Evolutionary conservation across 2,329 filamentous ascomycete species (phyloP), one percentile per base, ranked within the genome.

Genomic region (Pestalotiopsis sp.): DNA sequence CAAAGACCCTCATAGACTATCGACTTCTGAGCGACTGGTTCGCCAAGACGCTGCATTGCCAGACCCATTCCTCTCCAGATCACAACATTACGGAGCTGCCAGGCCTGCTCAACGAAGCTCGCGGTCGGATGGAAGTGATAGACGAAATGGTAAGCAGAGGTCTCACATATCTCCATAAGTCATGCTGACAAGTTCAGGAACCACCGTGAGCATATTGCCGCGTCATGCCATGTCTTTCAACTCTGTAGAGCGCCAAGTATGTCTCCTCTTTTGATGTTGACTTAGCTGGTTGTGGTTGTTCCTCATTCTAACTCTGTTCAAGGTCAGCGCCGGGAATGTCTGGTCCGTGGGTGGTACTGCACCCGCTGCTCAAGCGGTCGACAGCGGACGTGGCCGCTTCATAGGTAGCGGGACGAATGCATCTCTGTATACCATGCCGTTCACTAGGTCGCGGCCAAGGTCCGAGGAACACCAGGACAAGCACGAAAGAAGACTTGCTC

Each of bases 331-430:
- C 70, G 91, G 92, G 2, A 87, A 90, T 11, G 85, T 95, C 20
- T 97, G 93, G 93, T 88, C 90, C 20, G 90, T 96, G 12, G 92
- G 93, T 31, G 92, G 92, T n/a, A 77, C 88, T 11, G 87, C 88
- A 64, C 87, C 89, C n/a, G 82, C 83, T 7, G 83, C 82, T 31
- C 81, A 84, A 17, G 86, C 86, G 13, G 82, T 91, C 23, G 83
- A 91, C 61, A 85, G 91, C 78, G 92, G 91, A 1, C 86, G 86
- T 69, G 91, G 90, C 31, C 87, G 87, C 31, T 80, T 91, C 65
- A 76, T 93, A n/a, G 88, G 87, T 66, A 92, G 90, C 75, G 89
- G 92, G 38, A 92, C 91, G 1, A 93, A 90, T 76, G 93, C 93
- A 52, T 92, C 91, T 4, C 82, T 89, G n/a, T 88, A 86, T 70